A percentile compares a stretch with the other conserved stretches of the same genome.
phyloP scores from a whole-genome alignment of 371 early-diverging fungal species.

The Cladochytrium tenue region DNA sequence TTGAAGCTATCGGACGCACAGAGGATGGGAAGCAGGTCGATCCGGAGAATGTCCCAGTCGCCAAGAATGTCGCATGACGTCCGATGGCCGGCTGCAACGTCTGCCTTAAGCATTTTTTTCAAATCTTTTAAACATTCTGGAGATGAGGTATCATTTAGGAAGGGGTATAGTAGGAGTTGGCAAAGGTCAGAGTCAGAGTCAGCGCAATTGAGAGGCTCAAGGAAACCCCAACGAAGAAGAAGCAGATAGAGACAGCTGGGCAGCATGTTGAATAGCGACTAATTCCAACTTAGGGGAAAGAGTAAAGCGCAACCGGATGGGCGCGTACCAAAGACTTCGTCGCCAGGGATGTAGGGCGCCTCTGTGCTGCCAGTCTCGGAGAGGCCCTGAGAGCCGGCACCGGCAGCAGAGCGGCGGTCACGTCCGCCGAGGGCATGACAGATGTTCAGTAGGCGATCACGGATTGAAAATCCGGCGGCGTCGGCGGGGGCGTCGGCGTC shows the following conservation, averaged over 20 bases:
- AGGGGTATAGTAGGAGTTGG: too few relatives aligned
- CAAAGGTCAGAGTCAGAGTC: too few relatives aligned
- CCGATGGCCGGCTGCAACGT: slow-evolving; percentile 65
- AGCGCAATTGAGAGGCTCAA: too few relatives aligned
- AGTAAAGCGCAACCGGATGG: slow-evolving; percentile 34
- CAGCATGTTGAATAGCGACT: too few relatives aligned
- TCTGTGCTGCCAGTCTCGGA: too few relatives aligned
- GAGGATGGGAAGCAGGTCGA: slow-evolving; percentile 80
- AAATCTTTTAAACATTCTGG: slow-evolving; percentile 71
- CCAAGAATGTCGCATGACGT: slow-evolving; percentile 67
- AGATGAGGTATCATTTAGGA: slow-evolving; percentile 4
- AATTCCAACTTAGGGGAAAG: not conserved
- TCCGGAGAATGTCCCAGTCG: slow-evolving; percentile 70
- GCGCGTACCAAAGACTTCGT: slow-evolving; percentile 73
- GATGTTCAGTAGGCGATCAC: slow-evolving; percentile 65
- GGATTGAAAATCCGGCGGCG: slow-evolving; percentile 5
- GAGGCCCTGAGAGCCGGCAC: not conserved
- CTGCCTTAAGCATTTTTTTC: slow-evolving; percentile 73
- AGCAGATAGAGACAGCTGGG: too few relatives aligned
- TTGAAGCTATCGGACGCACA: slow-evolving; percentile 21
- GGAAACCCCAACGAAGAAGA: too few relatives aligned
- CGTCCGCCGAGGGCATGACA: slow-evolving; percentile 81
- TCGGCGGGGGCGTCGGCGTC: too few relatives aligned
- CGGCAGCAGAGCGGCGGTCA: slow-evolving; percentile 45
- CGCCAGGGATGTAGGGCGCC: slow-evolving; percentile 72